These are phyloP conservation scores for Macrolepiota albuminosa DNA, from an alignment of 768 basidiomycete species.

Conservation along the genomic window DNA sequence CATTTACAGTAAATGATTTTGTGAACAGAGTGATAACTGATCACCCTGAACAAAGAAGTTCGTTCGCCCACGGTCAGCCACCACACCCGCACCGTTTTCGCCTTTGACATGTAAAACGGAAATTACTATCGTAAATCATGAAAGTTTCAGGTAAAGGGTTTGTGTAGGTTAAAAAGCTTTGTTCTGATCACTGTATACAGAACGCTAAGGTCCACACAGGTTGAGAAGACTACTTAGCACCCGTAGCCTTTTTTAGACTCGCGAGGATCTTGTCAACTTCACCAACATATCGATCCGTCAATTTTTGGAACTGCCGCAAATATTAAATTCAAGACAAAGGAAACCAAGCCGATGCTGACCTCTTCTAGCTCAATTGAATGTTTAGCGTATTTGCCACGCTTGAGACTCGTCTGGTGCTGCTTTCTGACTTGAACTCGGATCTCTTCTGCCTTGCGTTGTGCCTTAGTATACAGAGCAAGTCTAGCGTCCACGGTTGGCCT, in stretches of 20 bases:
- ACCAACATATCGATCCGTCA: constrained; percentile 54
- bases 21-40: background rate
- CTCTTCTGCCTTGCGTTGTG: constrained; percentile 68
- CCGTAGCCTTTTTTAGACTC: constrained; percentile 54
- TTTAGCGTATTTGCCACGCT: constrained; percentile 66
- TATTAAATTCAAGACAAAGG: background rate
- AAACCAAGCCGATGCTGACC: constrained; percentile 33
- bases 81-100: background rate
- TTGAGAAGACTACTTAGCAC: background rate
- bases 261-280: constrained; percentile 44
- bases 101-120: background rate
- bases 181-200: background rate
- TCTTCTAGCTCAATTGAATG: constrained; percentile 67
- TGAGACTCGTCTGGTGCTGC: constrained; percentile 59
- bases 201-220: background rate
- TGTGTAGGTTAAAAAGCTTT: background rate
- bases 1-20: background rate
- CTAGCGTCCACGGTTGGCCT: constrained; percentile 80
- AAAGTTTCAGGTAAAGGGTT: background rate
- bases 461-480: constrained; percentile 45
- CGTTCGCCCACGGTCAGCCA: background rate
- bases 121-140: background rate
- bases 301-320: constrained; percentile 61
- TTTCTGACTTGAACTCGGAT: constrained; percentile 72
- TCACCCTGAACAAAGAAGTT: background rate